These are phyloP conservation scores for Alternaria metachromatica DNA, from an alignment of 2,329 filamentous ascomycete genomes.

Conservation along the genomic window DNA sequence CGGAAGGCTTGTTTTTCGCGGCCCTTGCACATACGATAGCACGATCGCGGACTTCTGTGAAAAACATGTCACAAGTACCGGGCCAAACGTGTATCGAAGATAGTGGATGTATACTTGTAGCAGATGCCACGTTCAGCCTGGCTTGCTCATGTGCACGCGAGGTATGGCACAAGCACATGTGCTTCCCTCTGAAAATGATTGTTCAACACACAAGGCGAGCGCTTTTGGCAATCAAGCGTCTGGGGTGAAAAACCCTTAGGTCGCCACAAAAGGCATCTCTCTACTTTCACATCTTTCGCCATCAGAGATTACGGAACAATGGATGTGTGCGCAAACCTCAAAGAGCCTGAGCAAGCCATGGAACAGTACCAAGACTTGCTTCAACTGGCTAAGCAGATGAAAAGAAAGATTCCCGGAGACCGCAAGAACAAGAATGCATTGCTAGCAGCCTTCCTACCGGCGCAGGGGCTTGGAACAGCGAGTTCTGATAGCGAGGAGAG, in stretches of 20 bases:
- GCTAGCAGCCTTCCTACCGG: constrained; percentile 17
- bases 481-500: not conserved
- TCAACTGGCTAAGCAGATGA: constrained; percentile 11
- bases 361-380: constrained; percentile 8
- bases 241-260: no score
- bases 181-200: not conserved
- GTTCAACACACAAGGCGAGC: no score
- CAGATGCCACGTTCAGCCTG: not conserved
- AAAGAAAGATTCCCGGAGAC: constrained; percentile 18
- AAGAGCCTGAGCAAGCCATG: not conserved
- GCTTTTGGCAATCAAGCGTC: not conserved
- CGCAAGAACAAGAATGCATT: constrained; percentile 15
- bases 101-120: not conserved
- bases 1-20: no score
- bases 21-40: no score
- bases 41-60: no score
- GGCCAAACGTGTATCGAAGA: not conserved
- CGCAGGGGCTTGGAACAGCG: not conserved
- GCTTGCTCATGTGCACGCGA: not conserved
- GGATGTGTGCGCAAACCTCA: not conserved
- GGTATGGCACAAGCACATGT: not conserved
- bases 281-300: not conserved
- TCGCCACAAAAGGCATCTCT: not conserved
- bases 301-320: not conserved
- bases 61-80: no score